These are phyloP conservation scores for Terana coerulea DNA, from an alignment of 768 basidiomycete species.

Conservation along the genomic window DNA sequence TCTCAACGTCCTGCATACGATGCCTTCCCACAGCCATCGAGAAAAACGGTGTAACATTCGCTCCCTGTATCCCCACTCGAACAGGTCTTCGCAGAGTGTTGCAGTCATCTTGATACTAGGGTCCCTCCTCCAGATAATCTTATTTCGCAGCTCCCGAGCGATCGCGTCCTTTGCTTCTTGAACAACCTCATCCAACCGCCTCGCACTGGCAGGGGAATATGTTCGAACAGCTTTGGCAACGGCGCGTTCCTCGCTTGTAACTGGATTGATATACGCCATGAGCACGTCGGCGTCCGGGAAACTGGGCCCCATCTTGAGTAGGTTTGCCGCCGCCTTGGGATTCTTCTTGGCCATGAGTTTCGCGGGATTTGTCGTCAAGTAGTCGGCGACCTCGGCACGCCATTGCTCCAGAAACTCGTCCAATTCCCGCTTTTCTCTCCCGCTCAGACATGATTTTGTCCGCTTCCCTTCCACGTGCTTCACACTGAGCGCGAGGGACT, in stretches of 20 bases:
- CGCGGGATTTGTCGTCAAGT: slow-evolving; percentile 66
- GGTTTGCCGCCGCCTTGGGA: slow-evolving; percentile 51
- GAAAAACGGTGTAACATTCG: slow-evolving; percentile 81
- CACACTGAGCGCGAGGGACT: slow-evolving; percentile 22
- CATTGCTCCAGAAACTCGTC: slow-evolving; percentile 55
- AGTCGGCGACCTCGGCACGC: slow-evolving; percentile 56
- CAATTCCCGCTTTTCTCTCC: slow-evolving; percentile 32
- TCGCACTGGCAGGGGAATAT: neutral
- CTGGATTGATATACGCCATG: slow-evolving; percentile 72
- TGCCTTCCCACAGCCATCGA: slow-evolving; percentile 68
- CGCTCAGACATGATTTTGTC: slow-evolving; percentile 4
- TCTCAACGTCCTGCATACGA: slow-evolving; percentile 67
- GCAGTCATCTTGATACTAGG: slow-evolving; percentile 73
- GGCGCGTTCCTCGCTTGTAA: slow-evolving; percentile 62
- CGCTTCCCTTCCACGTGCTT: neutral
- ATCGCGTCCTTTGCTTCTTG: slow-evolving; percentile 10
- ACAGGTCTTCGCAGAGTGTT: slow-evolving; percentile 77
- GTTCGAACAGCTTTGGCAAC: slow-evolving; percentile 24
- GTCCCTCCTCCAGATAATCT: slow-evolving; percentile 49
- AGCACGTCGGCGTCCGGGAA: slow-evolving; percentile 73
- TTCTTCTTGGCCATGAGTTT: slow-evolving; percentile 63
- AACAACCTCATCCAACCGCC: neutral
- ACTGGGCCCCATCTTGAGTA: slow-evolving; percentile 50
- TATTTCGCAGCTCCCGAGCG: slow-evolving; percentile 20
- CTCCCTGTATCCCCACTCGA: slow-evolving; percentile 89